Conservation (phyloP, 495 filamentous ascomycete genomes). For the Alectoria sarmentosa region DNA sequence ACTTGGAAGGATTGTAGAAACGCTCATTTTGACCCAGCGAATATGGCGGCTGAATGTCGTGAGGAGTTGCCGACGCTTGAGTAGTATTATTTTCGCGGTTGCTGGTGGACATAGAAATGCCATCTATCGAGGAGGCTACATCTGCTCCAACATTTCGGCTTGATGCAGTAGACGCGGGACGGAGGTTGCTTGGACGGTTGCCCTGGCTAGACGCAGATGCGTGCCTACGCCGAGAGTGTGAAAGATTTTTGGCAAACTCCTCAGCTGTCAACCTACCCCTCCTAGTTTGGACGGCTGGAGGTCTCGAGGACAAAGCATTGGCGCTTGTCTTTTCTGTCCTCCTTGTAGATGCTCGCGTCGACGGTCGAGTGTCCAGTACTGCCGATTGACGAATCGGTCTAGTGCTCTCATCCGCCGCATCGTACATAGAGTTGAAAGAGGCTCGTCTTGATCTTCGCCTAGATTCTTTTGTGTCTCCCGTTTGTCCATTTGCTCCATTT, state of each 20-base stretch:
- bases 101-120: neutral
- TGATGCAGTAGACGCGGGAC: neutral
- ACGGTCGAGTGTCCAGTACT: conserved; percentile 30
- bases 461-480: conserved; percentile 19
- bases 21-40: conserved; percentile 33
- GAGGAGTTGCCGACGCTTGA: neutral
- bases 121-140: neutral
- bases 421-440: conserved; percentile 51
- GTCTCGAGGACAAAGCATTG: conserved; percentile 27
- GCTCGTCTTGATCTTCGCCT: conserved; percentile 42
- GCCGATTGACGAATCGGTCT: conserved; percentile 37
- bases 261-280: conserved; percentile 25
- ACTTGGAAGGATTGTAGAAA: conserved; percentile 46
- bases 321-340: conserved; percentile 37
- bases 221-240: conserved; percentile 16
- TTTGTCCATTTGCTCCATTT: conserved; percentile 24
- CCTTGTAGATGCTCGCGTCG: conserved; percentile 33
- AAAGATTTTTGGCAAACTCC: conserved; percentile 22
- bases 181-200: neutral
- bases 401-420: conserved; percentile 45
- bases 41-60: conserved; percentile 3
- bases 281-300: conserved; percentile 1
- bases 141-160: neutral
- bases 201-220: conserved; percentile 17
- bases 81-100: conserved; percentile 26